Evolutionary conservation across 352 stramenopile species (phyloP).

Genomic region (Phytophthora podocarpi): DNA sequence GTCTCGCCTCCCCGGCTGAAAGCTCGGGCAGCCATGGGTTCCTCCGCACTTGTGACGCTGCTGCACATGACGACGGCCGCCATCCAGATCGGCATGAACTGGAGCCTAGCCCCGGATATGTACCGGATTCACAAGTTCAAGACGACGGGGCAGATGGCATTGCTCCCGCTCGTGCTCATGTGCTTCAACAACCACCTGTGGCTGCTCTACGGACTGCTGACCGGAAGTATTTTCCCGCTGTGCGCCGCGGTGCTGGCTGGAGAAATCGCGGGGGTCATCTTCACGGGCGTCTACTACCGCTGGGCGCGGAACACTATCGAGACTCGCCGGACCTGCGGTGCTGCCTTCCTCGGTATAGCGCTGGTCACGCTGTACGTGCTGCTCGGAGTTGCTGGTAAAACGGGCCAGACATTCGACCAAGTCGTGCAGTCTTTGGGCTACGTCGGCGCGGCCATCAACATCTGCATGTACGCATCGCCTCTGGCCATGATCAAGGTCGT

Average conservation of each 20-base stretch:
- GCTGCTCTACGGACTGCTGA: constrained; percentile 41
- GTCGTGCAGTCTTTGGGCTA: constrained; percentile 38
- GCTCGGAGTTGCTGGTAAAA: constrained; percentile 42
- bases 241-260: constrained; percentile 24
- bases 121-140: constrained; percentile 31
- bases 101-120: constrained; percentile 37
- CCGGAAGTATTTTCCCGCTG: constrained; percentile 34
- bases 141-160: constrained; percentile 38
- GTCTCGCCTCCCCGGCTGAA: constrained; percentile 38
- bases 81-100: constrained; percentile 44
- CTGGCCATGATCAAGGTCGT: constrained; percentile 57
- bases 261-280: constrained; percentile 23
- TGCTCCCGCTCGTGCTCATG: constrained; percentile 51
- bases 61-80: constrained; percentile 35
- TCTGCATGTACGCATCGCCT: constrained; percentile 64
- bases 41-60: constrained; percentile 28
- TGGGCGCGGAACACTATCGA: constrained; percentile 23
- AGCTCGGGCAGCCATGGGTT: constrained; percentile 22
- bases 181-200: constrained; percentile 51
- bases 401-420: constrained; percentile 23
- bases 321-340: constrained; percentile 11
- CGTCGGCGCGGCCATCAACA: constrained; percentile 45
- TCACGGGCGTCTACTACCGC: constrained; percentile 34
- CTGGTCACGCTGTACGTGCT: constrained; percentile 42
- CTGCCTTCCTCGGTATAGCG: constrained; percentile 15